phyloP scores from a whole-genome alignment of 306 rosid species.

The Lablab purpureus region DNA sequence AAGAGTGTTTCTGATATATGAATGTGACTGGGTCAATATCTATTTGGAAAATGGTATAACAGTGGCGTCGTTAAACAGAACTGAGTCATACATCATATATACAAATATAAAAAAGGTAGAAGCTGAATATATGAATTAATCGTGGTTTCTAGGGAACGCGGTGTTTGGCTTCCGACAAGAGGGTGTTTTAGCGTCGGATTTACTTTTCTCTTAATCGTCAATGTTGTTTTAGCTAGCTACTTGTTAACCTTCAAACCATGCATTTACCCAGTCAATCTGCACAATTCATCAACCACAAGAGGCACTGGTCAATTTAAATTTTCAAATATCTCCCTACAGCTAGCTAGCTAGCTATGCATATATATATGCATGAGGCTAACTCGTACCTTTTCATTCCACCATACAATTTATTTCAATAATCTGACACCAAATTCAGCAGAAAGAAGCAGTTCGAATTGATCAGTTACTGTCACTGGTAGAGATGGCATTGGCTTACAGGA shows the following conservation, averaged over 20 bases:
- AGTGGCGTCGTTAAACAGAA: not conserved
- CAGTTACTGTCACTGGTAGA: not conserved
- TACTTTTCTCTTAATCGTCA: not conserved
- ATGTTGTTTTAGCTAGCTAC: not conserved
- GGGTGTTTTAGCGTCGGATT: not conserved
- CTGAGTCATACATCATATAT: not conserved
- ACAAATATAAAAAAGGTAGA: not conserved
- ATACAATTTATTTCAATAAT: not conserved
- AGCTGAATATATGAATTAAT: not conserved
- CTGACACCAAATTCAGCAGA: not conserved
- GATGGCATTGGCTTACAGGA: conserved; percentile 14
- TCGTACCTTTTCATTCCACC: not conserved
- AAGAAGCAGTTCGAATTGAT: not conserved
- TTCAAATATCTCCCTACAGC: not conserved
- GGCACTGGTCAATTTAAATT: conserved; percentile 18
- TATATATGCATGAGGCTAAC: not conserved
- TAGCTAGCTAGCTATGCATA: not conserved
- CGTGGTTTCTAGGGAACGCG: not conserved
- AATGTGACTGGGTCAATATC: not conserved
- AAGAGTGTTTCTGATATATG: not conserved
- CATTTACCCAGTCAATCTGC: not conserved
- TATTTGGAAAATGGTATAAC: not conserved
- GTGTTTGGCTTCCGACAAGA: not conserved
- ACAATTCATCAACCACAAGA: not conserved
- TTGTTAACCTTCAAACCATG: conserved; percentile 24